Base-by-base conservation (phyloP, 805 yeast species). In the Clavispora asparagi region DNA sequence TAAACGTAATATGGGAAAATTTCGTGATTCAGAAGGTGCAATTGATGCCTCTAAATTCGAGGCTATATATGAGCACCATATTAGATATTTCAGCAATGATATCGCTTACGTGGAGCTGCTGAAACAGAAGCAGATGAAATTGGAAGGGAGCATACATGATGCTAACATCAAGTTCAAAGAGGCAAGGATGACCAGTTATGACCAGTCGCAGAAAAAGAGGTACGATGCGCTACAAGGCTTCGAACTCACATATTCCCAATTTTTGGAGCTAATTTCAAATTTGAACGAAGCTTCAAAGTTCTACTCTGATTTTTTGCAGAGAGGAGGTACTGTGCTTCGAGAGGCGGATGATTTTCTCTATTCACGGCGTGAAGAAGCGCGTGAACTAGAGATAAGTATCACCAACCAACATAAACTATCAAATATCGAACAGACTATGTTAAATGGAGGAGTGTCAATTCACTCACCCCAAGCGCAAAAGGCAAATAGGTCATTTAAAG, bases 261-360 rank as follows among this genome's bases (percentile, higher is more conserved):
- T 71, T 55, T 62, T 73, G 27, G 87, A 85, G 54, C 71, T 87
- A 2, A 62, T 74, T 14, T 67, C 72, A 6, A 85, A 87, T 57
- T 60, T 88, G 26, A 74, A 74, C 28, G 86, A 85, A 54, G 97
- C 96, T 0, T 56, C 78, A 0, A 73, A 74, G 44, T 90, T 90
- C 59, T 91, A 91, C 65, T 72, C 72, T 33, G 85, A 82, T 44
- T 77, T 87, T 49, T 65, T 74, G 28, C 62, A 61, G 8, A 76
- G 77, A 43, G 73, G 79, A 6, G 65, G 68, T 27, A 62, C 55
- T 2, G 73, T 82, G 17, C 56, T 76, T 36, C 63, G 64, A 12
- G 79, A 76, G 36, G 74, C 83, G 51, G 80, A 77, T 49, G 65
- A 67, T 13, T 84, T 68, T 59, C 75, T 79, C n/a, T 65, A 72